Percentiles rank a stretch among this genome's conserved stretches.
These are phyloP conservation scores for Penicillium mononematosum DNA, from an alignment of 495 filamentous ascomycete genomes.

Conservation along the genomic window DNA sequence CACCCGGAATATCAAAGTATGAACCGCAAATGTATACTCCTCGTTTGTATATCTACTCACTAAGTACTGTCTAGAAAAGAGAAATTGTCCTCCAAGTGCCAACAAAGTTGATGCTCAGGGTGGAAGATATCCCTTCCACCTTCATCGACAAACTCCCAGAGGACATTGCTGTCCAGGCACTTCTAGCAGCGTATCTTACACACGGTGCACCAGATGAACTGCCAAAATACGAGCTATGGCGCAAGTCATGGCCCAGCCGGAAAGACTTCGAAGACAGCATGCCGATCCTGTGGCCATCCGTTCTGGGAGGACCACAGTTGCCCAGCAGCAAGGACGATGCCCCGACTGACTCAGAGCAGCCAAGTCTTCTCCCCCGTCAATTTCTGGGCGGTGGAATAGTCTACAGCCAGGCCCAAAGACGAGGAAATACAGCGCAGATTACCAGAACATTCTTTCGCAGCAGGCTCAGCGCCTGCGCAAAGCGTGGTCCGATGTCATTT, in stretches of 20 bases:
- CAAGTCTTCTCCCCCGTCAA: conserved; percentile 39
- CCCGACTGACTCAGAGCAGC: not conserved
- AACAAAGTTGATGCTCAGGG: conserved; percentile 58
- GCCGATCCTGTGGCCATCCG: conserved; percentile 66
- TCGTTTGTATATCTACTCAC: conserved; percentile 1
- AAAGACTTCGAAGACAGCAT: conserved; percentile 60
- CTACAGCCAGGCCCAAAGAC: conserved; percentile 21
- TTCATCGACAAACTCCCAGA: conserved; percentile 45
- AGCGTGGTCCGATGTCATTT: conserved; percentile 57
- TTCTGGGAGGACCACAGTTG: conserved; percentile 29
- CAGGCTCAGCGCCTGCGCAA: conserved; percentile 62
- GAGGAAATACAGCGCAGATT: conserved; percentile 35
- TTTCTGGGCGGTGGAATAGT: conserved; percentile 39
- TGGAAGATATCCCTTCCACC: conserved; percentile 54
- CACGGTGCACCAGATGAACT: conserved; percentile 40
- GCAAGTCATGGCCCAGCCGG: conserved; percentile 62
- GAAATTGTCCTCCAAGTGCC: conserved; percentile 65
- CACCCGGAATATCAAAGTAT: conserved; percentile 60
- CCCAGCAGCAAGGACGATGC: conserved; percentile 12
- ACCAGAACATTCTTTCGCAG: conserved; percentile 55
- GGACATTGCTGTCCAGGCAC: conserved; percentile 61
- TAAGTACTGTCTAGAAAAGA: conserved; percentile 32
- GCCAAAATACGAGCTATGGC: conserved; percentile 54
- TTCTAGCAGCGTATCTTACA: conserved; percentile 69
- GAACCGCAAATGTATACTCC: not conserved